Conservation (phyloP, 73 alveolate species). For the Paramecium sonneborni region DNA sequence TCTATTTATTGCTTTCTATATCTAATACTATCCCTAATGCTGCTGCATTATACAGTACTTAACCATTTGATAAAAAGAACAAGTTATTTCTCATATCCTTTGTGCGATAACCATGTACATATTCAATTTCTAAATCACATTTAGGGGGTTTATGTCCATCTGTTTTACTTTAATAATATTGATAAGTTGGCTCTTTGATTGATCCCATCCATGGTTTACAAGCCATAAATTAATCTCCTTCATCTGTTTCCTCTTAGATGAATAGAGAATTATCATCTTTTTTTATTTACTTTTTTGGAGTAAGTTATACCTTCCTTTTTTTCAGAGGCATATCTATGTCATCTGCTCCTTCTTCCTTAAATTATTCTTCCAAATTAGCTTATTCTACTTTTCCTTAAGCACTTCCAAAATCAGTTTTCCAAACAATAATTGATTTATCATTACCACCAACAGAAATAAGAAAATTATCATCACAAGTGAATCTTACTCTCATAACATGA, state of each 20-base stretch:
- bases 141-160: slow-evolving; percentile 52
- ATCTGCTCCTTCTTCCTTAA: slow-evolving; percentile 66
- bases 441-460: slow-evolving; percentile 96
- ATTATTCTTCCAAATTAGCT: slow-evolving; percentile 47
- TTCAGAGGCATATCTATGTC: slow-evolving; percentile 62
- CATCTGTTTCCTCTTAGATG: slow-evolving; percentile 88
- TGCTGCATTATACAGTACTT: slow-evolving; percentile 93
- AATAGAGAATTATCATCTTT: slow-evolving; percentile 79
- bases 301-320: slow-evolving; percentile 61
- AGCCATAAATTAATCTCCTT: slow-evolving; percentile 89
- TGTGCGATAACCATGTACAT: slow-evolving; percentile 97
- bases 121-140: slow-evolving; percentile 65
- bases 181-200: slow-evolving; percentile 72
- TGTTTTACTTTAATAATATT: slow-evolving; percentile 52
- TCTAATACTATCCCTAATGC: slow-evolving; percentile 90
- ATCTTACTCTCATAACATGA: slow-evolving; percentile 96
- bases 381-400: slow-evolving; percentile 54
- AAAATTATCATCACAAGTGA: slow-evolving; percentile 87
- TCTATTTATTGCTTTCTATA: slow-evolving; percentile 74
- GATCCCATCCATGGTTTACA: slow-evolving; percentile 86
- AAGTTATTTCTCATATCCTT: slow-evolving; percentile 95
- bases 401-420: slow-evolving; percentile 96
- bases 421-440: slow-evolving; percentile 95
- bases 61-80: slow-evolving; percentile 75
- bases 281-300: slow-evolving; percentile 55